Evolutionary conservation across 1,284 basidiomycete species (phyloP).

Genomic region (Ganoderma boninense): DNA sequence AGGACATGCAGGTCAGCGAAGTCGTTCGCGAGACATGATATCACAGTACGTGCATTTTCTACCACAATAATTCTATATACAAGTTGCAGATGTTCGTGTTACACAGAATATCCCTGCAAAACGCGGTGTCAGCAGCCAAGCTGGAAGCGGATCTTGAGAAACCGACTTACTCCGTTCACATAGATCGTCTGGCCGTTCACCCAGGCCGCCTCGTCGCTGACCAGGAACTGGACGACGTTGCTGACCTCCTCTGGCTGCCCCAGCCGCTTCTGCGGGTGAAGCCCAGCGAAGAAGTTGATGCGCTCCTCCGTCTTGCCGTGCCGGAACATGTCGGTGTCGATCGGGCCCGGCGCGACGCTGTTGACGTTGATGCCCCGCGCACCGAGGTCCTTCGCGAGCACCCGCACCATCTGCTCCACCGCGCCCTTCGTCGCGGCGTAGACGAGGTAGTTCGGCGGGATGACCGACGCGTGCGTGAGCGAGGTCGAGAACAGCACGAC

Average conservation of each 20-base stretch:
- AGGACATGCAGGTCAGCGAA: background rate
- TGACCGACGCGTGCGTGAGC: conserved; percentile 51
- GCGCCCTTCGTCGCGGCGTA: conserved; percentile 66
- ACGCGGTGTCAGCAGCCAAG: background rate
- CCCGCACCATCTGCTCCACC: conserved; percentile 64
- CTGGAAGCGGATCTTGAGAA: background rate
- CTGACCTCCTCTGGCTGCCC: conserved; percentile 63
- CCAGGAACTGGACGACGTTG: conserved; percentile 59
- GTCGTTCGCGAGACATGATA: background rate
- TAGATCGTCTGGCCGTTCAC: conserved; percentile 63
- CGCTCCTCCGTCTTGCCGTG: conserved; percentile 57
- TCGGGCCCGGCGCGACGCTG: conserved; percentile 61
- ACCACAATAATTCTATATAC: background rate
- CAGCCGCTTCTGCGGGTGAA: conserved; percentile 56
- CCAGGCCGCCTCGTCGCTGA: conserved; percentile 60
- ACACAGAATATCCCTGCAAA: conserved; percentile 1
- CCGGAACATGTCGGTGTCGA: conserved; percentile 62
- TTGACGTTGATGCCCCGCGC: conserved; percentile 63
- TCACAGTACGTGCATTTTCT: background rate
- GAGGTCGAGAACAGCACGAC: conserved; percentile 65
- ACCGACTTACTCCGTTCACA: conserved; percentile 58
- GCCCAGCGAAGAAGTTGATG: conserved; percentile 53
- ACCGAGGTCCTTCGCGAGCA: conserved; percentile 65
- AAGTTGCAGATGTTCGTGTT: background rate
- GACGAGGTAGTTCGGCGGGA: conserved; percentile 56